Evolutionary conservation across 768 basidiomycete species (phyloP), one percentile per base, ranked within the genome.

Genomic region (Rhodotorula diobovata): DNA sequence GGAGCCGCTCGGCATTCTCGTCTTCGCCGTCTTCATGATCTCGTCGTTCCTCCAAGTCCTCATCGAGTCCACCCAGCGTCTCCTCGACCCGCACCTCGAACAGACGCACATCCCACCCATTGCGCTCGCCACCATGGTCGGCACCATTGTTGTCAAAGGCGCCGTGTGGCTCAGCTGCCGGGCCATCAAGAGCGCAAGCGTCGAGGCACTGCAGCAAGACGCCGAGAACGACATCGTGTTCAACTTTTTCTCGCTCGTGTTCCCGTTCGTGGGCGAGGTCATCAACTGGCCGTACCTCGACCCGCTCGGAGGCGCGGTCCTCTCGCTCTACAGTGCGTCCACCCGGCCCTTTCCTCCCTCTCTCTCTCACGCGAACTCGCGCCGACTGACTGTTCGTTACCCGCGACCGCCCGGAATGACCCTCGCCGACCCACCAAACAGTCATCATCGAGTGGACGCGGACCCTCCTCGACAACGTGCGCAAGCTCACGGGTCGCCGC

Each of bases 11-110:
- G 82, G 82, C 30, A 81, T 83, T 18, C 77, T 81, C 51, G 78
- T 82, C 50, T 83, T 83, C 68, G 77, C 79, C 10, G 82, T 83
- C 32, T 78, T 79, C 28, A 82, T 82, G 81, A 81, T 82, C 45
- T 78, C 81, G 0, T 79, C 79, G 10, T 75, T 71, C 70, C 68
- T 72, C 7, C 63, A 71, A 48, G 81, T 83, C 35, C 79, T 81
- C 63, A 81, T 83, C 68, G 82, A 83, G 67, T 81, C 81, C 0
- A 76, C 82, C 37, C 74, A 80, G 51, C 65, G 81, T 68, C 77
- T 63, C 62, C 63, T 48, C 66, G 68, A 55, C 74, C 77, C 54
- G 48, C 63, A 69, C 71, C 77, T 57, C 72, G 77, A 50, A 66
- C 61, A 30, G 65, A 78, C 39, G 76, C 77, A 15, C 63, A 75